Evolutionary conservation across 805 yeast species (phyloP), one percentile per base, ranked within the genome.

Genomic region (Pichia heedii): DNA sequence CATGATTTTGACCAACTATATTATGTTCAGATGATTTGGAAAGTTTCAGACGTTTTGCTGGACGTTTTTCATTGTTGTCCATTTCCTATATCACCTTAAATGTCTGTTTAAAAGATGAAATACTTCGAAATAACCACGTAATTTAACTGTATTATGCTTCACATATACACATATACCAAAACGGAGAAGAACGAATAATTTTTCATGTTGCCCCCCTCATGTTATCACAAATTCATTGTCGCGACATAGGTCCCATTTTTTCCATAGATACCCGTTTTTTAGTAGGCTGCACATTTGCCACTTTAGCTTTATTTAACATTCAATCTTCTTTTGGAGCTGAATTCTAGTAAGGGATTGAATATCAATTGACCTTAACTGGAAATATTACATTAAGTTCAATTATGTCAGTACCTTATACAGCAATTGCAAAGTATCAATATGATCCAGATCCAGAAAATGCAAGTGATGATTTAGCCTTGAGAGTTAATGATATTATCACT

Each of bases 381-480:
- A n/a, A n/a, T n/a, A n/a, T n/a, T n/a, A n/a, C n/a, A 10, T 16
- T 2, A 37, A 19, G 11, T 18, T 16, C 11, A 9, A 40, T 15
- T 11, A 44, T 44, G 47, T 44, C 47, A 9, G 47, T 32, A n/a
- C 64, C 63, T 18, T 61, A 57, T 41, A 44, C 56, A 5, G 65
- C 54, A 19, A 53, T 56, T 38, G 60, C 63, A 10, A 52, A 50
- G 41, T 61, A 45, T 41, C 56, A 60, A n/a, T 61, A 61, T 45
- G 50, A 56, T 1, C 66, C 65, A 15, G 61, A 55, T 33, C 57
- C 57, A 3, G 65, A 51, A n/a, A 86, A 81, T 41, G 86, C 77
- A 50, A 86, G 79, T 24, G 97, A 93, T 59, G 98, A 90, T 60
- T 71, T 90, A 57, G 69, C 74, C 29, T 89, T 90, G 53, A 60